A percentile compares a stretch with the other conserved stretches of the same genome.
Conservation (phyloP, 2,329 filamentous ascomycete genomes). For the Thermoascus crustaceus region DNA sequence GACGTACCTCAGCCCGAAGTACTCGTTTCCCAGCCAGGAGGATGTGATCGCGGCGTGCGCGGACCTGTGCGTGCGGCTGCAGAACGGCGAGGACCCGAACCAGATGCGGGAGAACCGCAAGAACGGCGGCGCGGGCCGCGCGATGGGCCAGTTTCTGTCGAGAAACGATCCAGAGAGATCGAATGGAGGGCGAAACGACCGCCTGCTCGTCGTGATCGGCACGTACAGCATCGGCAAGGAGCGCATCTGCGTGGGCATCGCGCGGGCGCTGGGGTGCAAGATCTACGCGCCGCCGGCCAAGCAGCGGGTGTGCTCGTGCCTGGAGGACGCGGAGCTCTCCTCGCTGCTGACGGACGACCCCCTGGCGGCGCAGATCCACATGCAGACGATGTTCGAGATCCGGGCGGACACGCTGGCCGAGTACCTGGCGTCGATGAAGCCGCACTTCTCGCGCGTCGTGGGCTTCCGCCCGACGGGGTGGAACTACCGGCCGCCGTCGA, state of each 20-base stretch:
- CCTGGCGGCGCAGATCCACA: conserved; percentile 84
- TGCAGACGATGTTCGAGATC: conserved; percentile 94
- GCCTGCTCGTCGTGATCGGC: conserved; percentile 83
- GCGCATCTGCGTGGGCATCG: conserved; percentile 87
- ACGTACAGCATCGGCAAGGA: conserved; percentile 99
- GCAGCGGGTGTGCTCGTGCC: conserved; percentile 71
- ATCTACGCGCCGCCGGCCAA: conserved; percentile 83
- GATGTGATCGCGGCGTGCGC: conserved; percentile 83
- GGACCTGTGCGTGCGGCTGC: conserved; percentile 72
- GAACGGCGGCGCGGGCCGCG: conserved; percentile 44
- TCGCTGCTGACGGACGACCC: conserved; percentile 72
- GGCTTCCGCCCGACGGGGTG: conserved; percentile 90
- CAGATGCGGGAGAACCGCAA: conserved; percentile 53
- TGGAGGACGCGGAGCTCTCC: conserved; percentile 77
- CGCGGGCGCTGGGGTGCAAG: conserved; percentile 72
- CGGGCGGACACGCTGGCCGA: conserved; percentile 82
- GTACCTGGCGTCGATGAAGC: conserved; percentile 72
- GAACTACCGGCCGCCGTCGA: conserved; percentile 77
- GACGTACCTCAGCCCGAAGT: conserved; percentile 91
- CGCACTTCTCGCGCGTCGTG: conserved; percentile 76
- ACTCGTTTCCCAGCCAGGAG: conserved; percentile 82
- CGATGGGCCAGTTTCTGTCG: conserved; percentile 57
- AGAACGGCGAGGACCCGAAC: conserved; percentile 51
- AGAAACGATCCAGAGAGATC: conserved; percentile 28
- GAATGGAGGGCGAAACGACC: conserved; percentile 43